Evolutionary conservation across 1,139 yeast genomes (phyloP), one percentile per base, ranked within the genome.

Genomic region (Hyphopichia burtonii): DNA sequence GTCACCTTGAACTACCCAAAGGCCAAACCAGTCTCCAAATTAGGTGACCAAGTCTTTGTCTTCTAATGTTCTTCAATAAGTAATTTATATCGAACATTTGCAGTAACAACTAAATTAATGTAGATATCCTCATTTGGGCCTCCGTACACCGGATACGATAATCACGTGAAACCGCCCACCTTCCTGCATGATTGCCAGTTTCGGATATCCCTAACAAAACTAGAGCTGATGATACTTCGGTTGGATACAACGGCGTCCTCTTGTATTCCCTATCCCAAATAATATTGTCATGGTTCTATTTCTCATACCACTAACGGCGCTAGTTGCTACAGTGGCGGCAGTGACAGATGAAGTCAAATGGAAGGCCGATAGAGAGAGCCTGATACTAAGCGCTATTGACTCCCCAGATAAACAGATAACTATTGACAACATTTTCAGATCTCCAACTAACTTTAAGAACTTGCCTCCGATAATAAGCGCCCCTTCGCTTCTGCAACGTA

Each of bases 1-100:
- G 77, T 76, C 40, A 70, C 74, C 18, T 76, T 91, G 53, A 98
- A 97, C 17, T 94, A 70, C 67, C 78, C 79, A 42, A 90, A 89
- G 78, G 91, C 97, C 44, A 86, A 82, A 66, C 94, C 96, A 4
- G 90, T 91, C 31, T 85, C 96, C 41, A 90, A 90, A 71, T 78
- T 88, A 58, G 96, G 90, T 44, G 98, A 94, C 68, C 96, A 90
- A 68, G 87, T 91, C 28, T 93, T 93, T 68, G 86, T 86, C 25
- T 90, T 90, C 59, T 90, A 76, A 60, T 22, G 4, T 27, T 9
- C 23, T 7, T 17, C 36, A 31, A 5, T 10, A 14, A 4, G n/a
- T n/a, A n/a, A n/a, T n/a, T n/a, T n/a, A n/a, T n/a, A n/a, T n/a
- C n/a, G n/a, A n/a, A n/a, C n/a, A n/a, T n/a, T n/a, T n/a, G n/a